Evolutionary conservation across 75 land plant species (phyloP).

Genomic region (Cryptomeria japonica): DNA sequence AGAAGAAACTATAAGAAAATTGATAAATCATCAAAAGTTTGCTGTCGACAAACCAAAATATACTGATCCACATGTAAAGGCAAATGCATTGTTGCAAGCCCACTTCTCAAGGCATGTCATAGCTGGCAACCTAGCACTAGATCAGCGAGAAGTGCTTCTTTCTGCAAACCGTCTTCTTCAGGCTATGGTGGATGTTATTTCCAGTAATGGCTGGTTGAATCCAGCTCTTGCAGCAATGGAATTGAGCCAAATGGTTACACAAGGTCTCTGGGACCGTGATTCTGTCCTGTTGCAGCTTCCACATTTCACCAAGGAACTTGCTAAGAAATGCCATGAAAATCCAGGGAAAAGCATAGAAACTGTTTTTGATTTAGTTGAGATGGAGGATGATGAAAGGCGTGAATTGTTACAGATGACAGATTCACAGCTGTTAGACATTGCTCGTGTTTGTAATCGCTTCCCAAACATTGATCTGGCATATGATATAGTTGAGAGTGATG

Average conservation of each 20-base stretch:
- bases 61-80: conserved; percentile 89
- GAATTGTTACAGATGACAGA: conserved; percentile 86
- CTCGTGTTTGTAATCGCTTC: too few species aligned
- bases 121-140: too few species aligned
- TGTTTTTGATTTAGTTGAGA: conserved; percentile 85
- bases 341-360: conserved; percentile 71
- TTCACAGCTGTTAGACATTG: conserved; percentile 15
- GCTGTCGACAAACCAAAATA: conserved; percentile 83
- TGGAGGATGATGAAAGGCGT: conserved; percentile 93
- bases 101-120: conserved; percentile 23
- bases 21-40: conserved; percentile 85
- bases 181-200: conserved; percentile 98
- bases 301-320: too few species aligned
- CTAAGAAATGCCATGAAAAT: conserved; percentile 50
- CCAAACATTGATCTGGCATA: conserved; percentile 38
- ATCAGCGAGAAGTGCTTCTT: too few species aligned
- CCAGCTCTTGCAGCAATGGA: conserved; percentile 91
- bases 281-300: too few species aligned
- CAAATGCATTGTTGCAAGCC: conserved; percentile 86
- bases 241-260: conserved; percentile 92
- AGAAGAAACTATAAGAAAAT: conserved; percentile 73
- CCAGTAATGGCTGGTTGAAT: conserved; percentile 88
- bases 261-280: conserved; percentile 22
- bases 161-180: conserved; percentile 58
- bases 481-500: conserved; percentile 70